Evolutionary conservation across 345 rosid species (phyloP).

Genomic region (Xanthoceras sorbifolium): DNA sequence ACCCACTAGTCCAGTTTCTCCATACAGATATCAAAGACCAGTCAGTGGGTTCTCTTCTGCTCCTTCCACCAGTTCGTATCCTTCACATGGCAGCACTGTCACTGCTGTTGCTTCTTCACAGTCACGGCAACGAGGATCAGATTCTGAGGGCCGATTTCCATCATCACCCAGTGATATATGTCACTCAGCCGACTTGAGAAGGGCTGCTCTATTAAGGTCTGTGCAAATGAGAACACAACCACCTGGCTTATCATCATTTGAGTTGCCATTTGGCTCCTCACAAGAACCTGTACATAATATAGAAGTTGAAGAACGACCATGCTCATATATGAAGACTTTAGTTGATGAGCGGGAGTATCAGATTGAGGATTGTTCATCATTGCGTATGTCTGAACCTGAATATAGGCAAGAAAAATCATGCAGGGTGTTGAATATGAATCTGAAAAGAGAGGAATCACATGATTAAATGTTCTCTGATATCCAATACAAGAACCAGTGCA

Average conservation of each 20-base stretch:
- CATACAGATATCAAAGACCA: constrained; percentile 68
- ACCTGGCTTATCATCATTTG: constrained; percentile 40
- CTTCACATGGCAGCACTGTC: constrained; percentile 33
- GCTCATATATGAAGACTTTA: constrained; percentile 59
- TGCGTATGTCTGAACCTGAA: constrained; percentile 44
- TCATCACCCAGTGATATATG: constrained; percentile 98
- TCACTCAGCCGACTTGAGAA: constrained; percentile 90
- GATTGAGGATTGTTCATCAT: constrained; percentile 51
- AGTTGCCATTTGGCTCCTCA: constrained; percentile 46
- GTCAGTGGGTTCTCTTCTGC: constrained; percentile 43
- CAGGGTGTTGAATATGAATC: constrained; percentile 44
- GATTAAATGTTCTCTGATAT: constrained; percentile 13
- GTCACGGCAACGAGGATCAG: constrained; percentile 75
- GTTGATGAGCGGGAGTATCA: constrained; percentile 66
- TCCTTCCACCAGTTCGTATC: constrained; percentile 37
- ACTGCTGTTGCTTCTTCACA: constrained; percentile 40
- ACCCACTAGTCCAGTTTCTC: constrained; percentile 91
- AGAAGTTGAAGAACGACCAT: constrained; percentile 61
- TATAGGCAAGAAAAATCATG: constrained; percentile 51
- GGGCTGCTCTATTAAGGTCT: constrained; percentile 88
- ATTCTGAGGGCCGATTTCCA: constrained; percentile 90
- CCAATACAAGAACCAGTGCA: not conserved
- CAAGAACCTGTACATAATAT: constrained; percentile 50
- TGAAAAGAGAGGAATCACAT: constrained; percentile 38
- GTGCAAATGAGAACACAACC: constrained; percentile 97